A percentile compares a stretch with the other conserved stretches of the same genome.
Evolutionary conservation across 768 basidiomycete species (phyloP).

Genomic region (Boletus rubroflammeus): DNA sequence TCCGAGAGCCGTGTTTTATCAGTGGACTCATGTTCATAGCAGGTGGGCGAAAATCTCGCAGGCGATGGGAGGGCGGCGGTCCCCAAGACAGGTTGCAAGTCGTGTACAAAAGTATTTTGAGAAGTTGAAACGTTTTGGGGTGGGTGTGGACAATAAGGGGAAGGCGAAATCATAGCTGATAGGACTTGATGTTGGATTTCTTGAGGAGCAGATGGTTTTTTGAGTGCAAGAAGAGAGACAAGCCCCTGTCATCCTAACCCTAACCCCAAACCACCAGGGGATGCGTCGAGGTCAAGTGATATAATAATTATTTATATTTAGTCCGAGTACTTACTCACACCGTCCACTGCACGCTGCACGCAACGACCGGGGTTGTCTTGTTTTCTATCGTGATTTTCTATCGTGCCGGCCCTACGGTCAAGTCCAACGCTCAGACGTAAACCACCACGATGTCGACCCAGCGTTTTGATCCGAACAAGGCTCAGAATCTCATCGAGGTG

Average conservation of each 20-base stretch:
- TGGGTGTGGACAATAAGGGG: constrained; percentile 38
- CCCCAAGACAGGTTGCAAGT: constrained; percentile 83
- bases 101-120: constrained; percentile 87
- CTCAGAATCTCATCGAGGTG: constrained; percentile 91
- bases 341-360: not conserved
- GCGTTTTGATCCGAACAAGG: constrained; percentile 82
- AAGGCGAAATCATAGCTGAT: constrained; percentile 21
- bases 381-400: not conserved
- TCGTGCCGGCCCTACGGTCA: not conserved
- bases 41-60: constrained; percentile 81
- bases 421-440: constrained; percentile 18
- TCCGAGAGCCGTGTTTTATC: not conserved
- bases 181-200: not conserved
- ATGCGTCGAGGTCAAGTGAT: not conserved
- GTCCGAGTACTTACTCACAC: too few species aligned
- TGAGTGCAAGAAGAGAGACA: not conserved
- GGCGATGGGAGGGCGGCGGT: constrained; percentile 75
- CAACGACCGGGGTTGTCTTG: constrained; percentile 1
- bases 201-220: not conserved
- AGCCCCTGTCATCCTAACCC: constrained; percentile 21
- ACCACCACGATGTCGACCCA: constrained; percentile 40
- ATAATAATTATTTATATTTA: too few species aligned
- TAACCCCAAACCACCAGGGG: constrained; percentile 20
- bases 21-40: constrained; percentile 7
- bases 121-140: constrained; percentile 73